Conservation (phyloP, 306 rosid species). For the Cucurbita moschata region DNA sequence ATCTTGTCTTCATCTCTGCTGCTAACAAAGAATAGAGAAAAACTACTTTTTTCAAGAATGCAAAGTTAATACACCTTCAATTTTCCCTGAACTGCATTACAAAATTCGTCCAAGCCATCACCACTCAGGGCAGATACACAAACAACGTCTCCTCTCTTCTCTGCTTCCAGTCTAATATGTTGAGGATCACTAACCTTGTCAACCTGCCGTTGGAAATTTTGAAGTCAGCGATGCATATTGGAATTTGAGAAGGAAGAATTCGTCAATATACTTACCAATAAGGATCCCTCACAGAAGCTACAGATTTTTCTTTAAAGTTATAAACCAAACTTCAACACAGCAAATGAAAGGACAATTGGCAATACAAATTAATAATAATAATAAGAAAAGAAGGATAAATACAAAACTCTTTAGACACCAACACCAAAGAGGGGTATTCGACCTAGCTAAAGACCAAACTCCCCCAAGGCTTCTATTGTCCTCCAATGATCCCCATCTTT, state of each 20-base stretch:
- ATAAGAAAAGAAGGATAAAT: neutral
- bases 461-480: neutral
- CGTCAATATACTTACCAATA: neutral
- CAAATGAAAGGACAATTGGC: neutral
- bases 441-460: neutral
- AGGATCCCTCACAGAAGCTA: neutral
- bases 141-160: slow-evolving; percentile 55
- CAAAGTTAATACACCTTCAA: slow-evolving; percentile 39
- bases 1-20: neutral
- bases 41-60: neutral
- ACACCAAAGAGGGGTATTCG: neutral
- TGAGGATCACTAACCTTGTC: slow-evolving; percentile 61
- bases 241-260: neutral
- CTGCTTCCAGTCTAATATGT: slow-evolving; percentile 51
- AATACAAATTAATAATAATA: neutral
- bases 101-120: slow-evolving; percentile 57
- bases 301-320: neutral
- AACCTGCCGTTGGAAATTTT: slow-evolving; percentile 31
- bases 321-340: neutral
- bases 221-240: neutral
- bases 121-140: slow-evolving; percentile 80
- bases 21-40: neutral
- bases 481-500: neutral
- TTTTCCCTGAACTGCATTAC: slow-evolving; percentile 65
- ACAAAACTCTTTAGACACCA: neutral